Evolutionary conservation across 192 early-diverging fungal genomes (phyloP), one percentile per base, ranked within the genome.

Genomic region (Lunasporangiospora selenospora): DNA sequence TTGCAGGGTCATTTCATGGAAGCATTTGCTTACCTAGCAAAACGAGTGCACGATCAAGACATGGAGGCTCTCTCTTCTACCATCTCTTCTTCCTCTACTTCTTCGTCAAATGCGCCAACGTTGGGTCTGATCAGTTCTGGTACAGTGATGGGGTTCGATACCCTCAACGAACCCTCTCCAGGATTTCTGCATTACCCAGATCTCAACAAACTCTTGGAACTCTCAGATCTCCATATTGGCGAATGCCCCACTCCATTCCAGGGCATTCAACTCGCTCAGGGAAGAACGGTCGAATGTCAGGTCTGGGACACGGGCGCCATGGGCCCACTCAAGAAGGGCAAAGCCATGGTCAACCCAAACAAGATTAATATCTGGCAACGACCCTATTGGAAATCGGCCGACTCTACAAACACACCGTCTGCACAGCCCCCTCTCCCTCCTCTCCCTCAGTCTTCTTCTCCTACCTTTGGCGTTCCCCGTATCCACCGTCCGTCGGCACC

Each of bases 121-220:
- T 15, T 33, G 7, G 57, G 45, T 6, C 46, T 59, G n/a, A 49
- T 59, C 26, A 44, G 42, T 16, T 56, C 54, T 18, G 69, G 69
- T 0, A 63, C 60, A 0, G 83, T 85, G 10, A 58, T 83, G 65
- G 85, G 85, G 0, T 81, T 77, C 33, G 85, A 87, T 55, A 47
- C 83, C 5, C 54, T 87, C 54, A 87, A 87, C 53, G 85, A 87
- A 39, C 85, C 85, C 15, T 63, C 75, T 7, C 64, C 75, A 3
- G 85, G 85, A 0, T 87, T 75, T 31, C 29, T 87, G 7, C 77
- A 60, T 13, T 45, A 75, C 15, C 60, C 65, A 16, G 70, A 83
- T 39, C 51, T 84, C n/a, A 69, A 58, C 21, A 49, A 77, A 34
- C 55, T 83, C 26, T 48, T 60, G 11, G 73, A 81, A n/a, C 41